Evolutionary conservation across 148 eudicot species (phyloP), one percentile per base, ranked within the genome.

Genomic region (Arbutus unedo): DNA sequence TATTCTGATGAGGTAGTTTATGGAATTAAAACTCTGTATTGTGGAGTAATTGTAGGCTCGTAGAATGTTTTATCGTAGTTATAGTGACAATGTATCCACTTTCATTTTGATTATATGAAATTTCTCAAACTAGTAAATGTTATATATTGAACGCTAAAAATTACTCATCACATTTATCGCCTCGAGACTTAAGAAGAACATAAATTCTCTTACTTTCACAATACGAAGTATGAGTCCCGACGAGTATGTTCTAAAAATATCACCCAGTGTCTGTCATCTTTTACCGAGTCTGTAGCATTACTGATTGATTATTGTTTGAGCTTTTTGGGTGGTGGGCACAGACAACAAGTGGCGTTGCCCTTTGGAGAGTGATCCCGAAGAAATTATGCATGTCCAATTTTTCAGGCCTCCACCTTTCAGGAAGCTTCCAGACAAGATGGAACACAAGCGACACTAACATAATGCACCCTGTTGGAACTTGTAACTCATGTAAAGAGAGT

Each of bases 341-440:
- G 38, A 31, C 38, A 25, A 66, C 6, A 13, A 57, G 83, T n/a
- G 79, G 83, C 5, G 72, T 82, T 73, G 83, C 79, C 56, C 71
- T 82, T 25, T 19, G 70, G 6, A 59, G 4, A 6, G 83, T 81
- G n/a, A 74, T 66, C 1, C 57, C 79, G 2, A n/a, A 55, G 21
- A 8, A 23, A 55, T 56, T 71, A 73, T 31, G 18, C 79, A 47
- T 81, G 51, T 73, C 83, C 70, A 45, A n/a, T 19, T 74, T 62
- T 25, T 14, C 83, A 18, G 59, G 74, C 9, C 19, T 47, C 82
- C 14, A 23, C 19, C 67, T 54, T 21, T 81, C 25, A 10, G 83
- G 71, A 81, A 74, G 83, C 55, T 81, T 73, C 70, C 78, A 45
- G 21, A 74, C 41, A 45, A 81, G 56, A 43, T 81, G 57, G 7